Base-by-base conservation (phyloP, 208 protist species). In the Crithidia bombi region DNA sequence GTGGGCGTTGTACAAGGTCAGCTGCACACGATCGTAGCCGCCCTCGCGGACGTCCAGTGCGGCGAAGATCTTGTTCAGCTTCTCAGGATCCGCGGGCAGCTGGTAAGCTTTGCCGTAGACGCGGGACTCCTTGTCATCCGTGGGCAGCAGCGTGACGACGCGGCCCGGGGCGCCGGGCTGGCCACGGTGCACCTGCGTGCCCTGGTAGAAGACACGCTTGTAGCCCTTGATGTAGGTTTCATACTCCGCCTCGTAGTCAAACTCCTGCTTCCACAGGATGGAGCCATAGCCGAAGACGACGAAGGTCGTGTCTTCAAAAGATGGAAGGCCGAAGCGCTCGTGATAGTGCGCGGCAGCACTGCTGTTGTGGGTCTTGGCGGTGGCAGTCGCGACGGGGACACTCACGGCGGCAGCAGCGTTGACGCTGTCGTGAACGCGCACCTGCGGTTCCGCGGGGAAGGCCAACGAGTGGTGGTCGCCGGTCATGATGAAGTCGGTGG, bases 191-290 rank as follows among this genome's bases (percentile, higher is more conserved):
- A 91, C 87, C 15, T 67, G 44, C 26, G 81, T 89, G 56, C 87
- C 85, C 65, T 96, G 91, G 59, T 90, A 93, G 67, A 96, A 96
- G 30, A 91, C 76, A 25, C 91, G 85, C 51, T 76, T 73, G 62
- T 75, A 75, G 33, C 87, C 90, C 59, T 79, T 85, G 66, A 92
- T 83, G 79, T 82, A 94, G 9, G 73, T 59, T 33, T 87, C 79
- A 73, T 91, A 89, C 56, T 67, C 65, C 47, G 65, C 72, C 7
- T 73, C 79, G 70, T 83, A 94, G 25, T 87, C 82, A 66, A 96
- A 96, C 69, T 90, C 81, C 68, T 92, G 84, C 76, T 96, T 96
- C 87, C 87, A 96, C 49, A 93, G 25, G 57, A 96, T 87, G 49
- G 83, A 91, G 47, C 91, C 91, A 50, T 96, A 96, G 15, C 91